Evolutionary conservation across 495 filamentous ascomycete genomes (phyloP), one percentile per base, ranked within the genome.

Genomic region (Penicillium steckii): DNA sequence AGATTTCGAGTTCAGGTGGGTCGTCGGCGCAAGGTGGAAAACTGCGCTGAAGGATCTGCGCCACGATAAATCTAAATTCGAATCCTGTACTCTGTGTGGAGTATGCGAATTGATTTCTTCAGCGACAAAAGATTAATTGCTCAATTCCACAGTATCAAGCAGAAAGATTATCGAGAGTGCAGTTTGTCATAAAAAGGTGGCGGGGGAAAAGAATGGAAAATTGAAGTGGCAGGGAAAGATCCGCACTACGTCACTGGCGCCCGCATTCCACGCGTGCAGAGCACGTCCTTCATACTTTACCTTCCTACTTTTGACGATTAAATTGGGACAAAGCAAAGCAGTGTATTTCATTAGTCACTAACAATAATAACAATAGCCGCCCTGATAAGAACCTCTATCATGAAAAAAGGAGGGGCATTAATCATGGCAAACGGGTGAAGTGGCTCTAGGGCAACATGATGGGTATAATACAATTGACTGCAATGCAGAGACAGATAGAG

Each of bases 381-480:
- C 10, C 38, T 41, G 19, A 41, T 41, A 17, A 23, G 18, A 23
- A 23, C 21, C 38, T 41, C 8, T 8, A 26, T 38, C 62, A 49
- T 37, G n/a, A 43, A 22, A 43, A 61, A 48, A 24, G 46, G 3
- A 13, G 21, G 50, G 33, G 50, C 27, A 30, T 47, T 48, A n/a
- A 38, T 38, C 29, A 50, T 38, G 46, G 21, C 45, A 44, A 51
- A 52, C 12, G 33, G 54, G 26, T n/a, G 48, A 33, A 44, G 15
- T 8, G 43, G 40, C 52, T 48, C 10, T 23, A 45, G 30, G 47
- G 37, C 49, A 52, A 53, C 47, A 49, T 41, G 26, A 33, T 48
- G 60, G 63, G 63, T 66, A 61, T 66, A 59, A 52, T 62, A 63
- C 53, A 57, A 37, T 46, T 13, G 15, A 49, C 15, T 35, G 40